phyloP scores from a whole-genome alignment of 164 flowering plant genomes.

The Aristolochia fimbriata region DNA sequence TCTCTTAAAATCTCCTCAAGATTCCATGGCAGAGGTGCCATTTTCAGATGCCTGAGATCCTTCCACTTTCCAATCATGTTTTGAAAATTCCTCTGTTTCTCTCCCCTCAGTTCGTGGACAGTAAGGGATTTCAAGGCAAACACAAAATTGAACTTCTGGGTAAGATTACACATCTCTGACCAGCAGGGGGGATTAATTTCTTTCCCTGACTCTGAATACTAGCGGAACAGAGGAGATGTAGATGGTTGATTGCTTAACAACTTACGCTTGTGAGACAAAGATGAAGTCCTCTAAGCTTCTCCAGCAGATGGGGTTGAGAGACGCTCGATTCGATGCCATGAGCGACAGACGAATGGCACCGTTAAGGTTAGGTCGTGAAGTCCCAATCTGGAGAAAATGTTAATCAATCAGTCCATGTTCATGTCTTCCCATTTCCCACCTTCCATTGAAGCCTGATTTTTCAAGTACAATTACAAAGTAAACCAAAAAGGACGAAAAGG shows the following conservation, averaged over 20 bases:
- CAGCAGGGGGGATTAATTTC: no score
- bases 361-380: background rate
- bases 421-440: conserved; percentile 8
- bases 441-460: background rate
- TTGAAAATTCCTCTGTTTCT: no score
- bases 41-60: conserved; percentile 1
- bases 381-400: conserved; percentile 2
- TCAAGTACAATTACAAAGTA: background rate
- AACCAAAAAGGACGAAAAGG: no score
- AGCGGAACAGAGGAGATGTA: no score
- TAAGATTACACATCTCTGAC: no score
- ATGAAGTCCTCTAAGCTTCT: background rate
- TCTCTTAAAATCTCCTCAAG: background rate
- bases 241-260: background rate
- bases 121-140: conserved; percentile 1
- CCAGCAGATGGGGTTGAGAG: conserved; percentile 7
- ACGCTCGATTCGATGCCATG: conserved; percentile 4
- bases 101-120: background rate
- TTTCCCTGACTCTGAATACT: no score
- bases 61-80: conserved; percentile 2
- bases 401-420: conserved; percentile 3
- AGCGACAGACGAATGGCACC: conserved; percentile 4
- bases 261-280: conserved; percentile 1
- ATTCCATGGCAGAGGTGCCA: background rate
- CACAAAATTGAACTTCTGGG: no score